Conservation (phyloP, 352 stramenopile species). For the Pythium dissotocum region DNA sequence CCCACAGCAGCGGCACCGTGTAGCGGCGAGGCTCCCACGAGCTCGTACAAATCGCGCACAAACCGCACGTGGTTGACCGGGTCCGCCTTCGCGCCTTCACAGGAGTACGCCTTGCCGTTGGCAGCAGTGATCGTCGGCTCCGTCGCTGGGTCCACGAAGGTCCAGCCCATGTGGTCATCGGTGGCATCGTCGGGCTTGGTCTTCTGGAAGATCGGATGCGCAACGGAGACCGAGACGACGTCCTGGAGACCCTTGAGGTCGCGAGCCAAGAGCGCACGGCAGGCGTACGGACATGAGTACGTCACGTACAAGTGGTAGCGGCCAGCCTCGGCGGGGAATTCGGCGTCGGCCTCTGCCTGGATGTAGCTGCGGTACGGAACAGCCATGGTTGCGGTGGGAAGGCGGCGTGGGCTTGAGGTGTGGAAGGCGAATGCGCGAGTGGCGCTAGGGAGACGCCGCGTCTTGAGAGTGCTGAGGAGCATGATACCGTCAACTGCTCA, state of each 20-base stretch:
- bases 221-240: conserved; percentile 91
- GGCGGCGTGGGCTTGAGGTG: too few relatives aligned
- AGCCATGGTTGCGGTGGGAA: too few relatives aligned
- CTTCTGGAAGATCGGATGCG: conserved; percentile 84
- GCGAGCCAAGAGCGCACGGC: conserved; percentile 79
- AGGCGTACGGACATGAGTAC: conserved; percentile 91
- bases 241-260: conserved; percentile 95
- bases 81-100: conserved; percentile 64
- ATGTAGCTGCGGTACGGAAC: conserved; percentile 72
- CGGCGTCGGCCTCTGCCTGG: conserved; percentile 48
- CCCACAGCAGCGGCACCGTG: conserved; percentile 91
- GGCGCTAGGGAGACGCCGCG: too few relatives aligned
- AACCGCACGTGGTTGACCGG: conserved; percentile 60
- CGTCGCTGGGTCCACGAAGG: conserved; percentile 64
- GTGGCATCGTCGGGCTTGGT: conserved; percentile 67
- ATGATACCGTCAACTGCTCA: too few relatives aligned
- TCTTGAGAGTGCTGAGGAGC: too few relatives aligned
- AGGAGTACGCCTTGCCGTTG: conserved; percentile 60
- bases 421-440: too few relatives aligned
- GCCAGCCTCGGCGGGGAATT: conserved; percentile 57
- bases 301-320: conserved; percentile 96
- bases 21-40: conserved; percentile 76
- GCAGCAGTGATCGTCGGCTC: conserved; percentile 61
- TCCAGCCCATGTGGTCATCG: conserved; percentile 75
- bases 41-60: conserved; percentile 82